Conservation (phyloP, 164 flowering plant genomes). For the Hamamelis virginiana region DNA sequence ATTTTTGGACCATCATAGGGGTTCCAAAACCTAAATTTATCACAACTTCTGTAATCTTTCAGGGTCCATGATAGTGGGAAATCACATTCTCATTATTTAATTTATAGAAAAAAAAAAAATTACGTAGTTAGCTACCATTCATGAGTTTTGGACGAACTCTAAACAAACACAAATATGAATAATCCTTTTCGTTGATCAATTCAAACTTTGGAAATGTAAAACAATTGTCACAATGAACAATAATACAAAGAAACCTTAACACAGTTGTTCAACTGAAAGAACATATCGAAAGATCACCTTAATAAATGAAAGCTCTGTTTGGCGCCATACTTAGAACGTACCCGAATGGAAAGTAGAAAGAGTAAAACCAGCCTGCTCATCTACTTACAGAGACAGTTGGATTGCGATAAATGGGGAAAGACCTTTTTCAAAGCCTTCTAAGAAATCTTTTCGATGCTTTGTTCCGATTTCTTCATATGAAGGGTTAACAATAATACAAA, state of each 20-base stretch:
- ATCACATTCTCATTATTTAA: too few species aligned
- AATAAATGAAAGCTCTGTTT: background rate
- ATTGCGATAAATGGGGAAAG: background rate
- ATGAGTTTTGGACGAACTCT: too few species aligned
- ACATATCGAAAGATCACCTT: background rate
- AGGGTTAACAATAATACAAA: conserved; percentile 50
- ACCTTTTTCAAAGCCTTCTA: conserved; percentile 1
- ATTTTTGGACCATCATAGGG: too few species aligned
- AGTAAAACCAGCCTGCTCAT: background rate
- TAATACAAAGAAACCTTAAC: background rate
- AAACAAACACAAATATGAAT: too few species aligned
- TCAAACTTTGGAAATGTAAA: background rate
- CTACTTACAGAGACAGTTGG: background rate
- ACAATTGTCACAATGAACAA: background rate
- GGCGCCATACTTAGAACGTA: background rate
- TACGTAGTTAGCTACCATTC: too few species aligned
- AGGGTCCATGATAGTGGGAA: too few species aligned
- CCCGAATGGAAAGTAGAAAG: background rate
- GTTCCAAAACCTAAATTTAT: too few species aligned
- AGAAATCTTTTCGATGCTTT: background rate
- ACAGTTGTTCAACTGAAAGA: background rate
- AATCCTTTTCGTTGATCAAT: too few species aligned
- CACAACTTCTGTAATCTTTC: too few species aligned
- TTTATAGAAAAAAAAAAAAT: too few species aligned
- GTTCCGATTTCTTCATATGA: background rate